phyloP scores from a whole-genome alignment of 1,139 yeast genomes.

The Candida anutae region DNA sequence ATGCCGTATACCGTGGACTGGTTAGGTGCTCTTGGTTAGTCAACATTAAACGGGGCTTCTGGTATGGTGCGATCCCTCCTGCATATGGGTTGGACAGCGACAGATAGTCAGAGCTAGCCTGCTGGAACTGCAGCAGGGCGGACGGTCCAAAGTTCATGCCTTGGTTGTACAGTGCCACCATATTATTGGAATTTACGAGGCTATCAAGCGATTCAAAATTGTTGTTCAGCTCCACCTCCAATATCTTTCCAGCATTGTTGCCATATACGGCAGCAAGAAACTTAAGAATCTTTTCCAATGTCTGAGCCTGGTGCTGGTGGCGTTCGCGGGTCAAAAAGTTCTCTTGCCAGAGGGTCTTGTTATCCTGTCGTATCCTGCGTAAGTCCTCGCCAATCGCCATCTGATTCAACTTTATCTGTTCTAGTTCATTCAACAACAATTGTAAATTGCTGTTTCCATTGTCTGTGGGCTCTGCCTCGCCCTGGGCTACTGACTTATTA shows the following conservation, averaged over 20 bases:
- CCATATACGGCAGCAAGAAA: conserved; percentile 84
- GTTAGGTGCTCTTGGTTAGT: conserved; percentile 29
- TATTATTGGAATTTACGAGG: conserved; percentile 8
- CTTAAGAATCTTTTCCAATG: conserved; percentile 79
- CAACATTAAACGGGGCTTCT: conserved; percentile 35
- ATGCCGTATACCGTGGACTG: conserved; percentile 5
- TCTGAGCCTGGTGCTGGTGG: conserved; percentile 77
- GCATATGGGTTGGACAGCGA: conserved; percentile 5
- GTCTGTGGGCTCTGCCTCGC: conserved; percentile 5
- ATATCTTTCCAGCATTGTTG: conserved; percentile 44
- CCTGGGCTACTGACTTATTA: conserved; percentile 25
- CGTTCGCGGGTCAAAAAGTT: conserved; percentile 77
- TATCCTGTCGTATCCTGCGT: conserved; percentile 74
- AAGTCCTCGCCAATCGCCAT: conserved; percentile 76
- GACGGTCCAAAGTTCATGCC: conserved; percentile 2
- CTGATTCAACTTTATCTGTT: conserved; percentile 70
- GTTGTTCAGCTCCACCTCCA: conserved; percentile 13
- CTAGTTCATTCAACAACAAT: conserved; percentile 62
- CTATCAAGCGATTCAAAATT: too few species aligned
- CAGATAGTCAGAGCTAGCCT: too few species aligned
- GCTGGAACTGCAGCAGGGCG: conserved; percentile 5
- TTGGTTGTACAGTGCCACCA: conserved; percentile 14
- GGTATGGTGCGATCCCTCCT: conserved; percentile 15
- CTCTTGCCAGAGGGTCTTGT: conserved; percentile 87
- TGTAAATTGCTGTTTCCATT: conserved; percentile 37